Base-by-base conservation (phyloP, 371 early-diverging fungal species). In the Mucor plumbeus region DNA sequence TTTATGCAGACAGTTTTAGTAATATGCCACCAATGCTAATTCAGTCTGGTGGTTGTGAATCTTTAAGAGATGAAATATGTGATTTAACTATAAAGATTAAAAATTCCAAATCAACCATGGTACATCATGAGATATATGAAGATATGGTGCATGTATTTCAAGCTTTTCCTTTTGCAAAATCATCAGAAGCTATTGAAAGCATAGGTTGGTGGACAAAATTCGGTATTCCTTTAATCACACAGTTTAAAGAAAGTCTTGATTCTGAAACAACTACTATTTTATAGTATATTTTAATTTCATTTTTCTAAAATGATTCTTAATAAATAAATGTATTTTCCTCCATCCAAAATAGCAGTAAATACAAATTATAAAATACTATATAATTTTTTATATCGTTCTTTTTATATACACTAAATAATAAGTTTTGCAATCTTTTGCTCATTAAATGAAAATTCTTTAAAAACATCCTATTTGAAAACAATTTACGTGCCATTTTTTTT, bases 81-180 rank as follows among this genome's bases (percentile, higher is more conserved):
- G 76, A 71, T 26, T 36, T 81, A 33, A 69, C 71, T 9, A 36
- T 35, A 3, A 68, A 70, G 13, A 74, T 81, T 10, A 65, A 63
- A 31, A 65, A 65, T 1, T 69, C 78, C 34, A 73, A 68, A 55
- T 72, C 70, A 5, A 76, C 76, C 0, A 64, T 73, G 59, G 69
- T 78, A 14, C 73, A 78, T 38, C 71, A 78, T 67, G 81, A 81
- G 56, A 67, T 69, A 4, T 81, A 81, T 48, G 74, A 80, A 69
- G 81, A 80, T 19, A 86, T 86, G 86, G 81, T 85, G 0, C 86
- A 86, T 70, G 86, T 86, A 11, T 86, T 86, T 50, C 86, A 86
- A 59, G 85, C 84, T 8, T 76, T 86, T 50, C 84, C 85, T 4
- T 82, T 87, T 69, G 56, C 68, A 7, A 80, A 78, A 63, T 70